A percentile compares a stretch with the other conserved stretches of the same genome.
Conservation (phyloP, 495 filamentous ascomycete species). For the Apiosordaria backusii region DNA sequence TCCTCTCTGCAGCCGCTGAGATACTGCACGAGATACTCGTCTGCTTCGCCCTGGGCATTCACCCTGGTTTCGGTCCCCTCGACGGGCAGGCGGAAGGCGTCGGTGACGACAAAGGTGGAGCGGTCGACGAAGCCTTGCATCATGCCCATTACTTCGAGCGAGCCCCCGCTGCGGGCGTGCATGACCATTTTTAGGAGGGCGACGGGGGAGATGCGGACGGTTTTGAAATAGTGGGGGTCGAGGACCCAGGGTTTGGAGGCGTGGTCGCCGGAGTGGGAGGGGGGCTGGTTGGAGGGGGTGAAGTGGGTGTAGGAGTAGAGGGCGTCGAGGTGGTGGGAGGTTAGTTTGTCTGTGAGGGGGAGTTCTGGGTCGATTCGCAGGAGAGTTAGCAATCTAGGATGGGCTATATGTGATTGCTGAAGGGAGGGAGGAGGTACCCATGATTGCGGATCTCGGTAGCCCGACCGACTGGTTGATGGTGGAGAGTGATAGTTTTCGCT, state of each 20-base stretch:
- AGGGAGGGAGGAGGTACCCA: conserved; percentile 8
- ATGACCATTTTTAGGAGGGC: conserved; percentile 99
- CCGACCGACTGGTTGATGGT: neutral
- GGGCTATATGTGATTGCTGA: neutral
- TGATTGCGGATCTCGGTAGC: neutral
- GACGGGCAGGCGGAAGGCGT: conserved; percentile 90
- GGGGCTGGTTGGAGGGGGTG: conserved; percentile 60
- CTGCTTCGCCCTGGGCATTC: conserved; percentile 90
- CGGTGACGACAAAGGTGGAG: conserved; percentile 85
- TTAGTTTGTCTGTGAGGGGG: conserved; percentile 51
- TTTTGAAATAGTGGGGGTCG: conserved; percentile 88
- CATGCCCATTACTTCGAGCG: conserved; percentile 93
- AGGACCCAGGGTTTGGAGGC: conserved; percentile 64
- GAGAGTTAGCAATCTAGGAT: neutral
- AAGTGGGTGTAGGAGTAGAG: conserved; percentile 77
- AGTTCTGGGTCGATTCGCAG: no score
- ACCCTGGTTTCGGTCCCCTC: conserved; percentile 98
- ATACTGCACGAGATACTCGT: conserved; percentile 94
- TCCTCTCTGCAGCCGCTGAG: conserved; percentile 71
- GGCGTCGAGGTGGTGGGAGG: conserved; percentile 81
- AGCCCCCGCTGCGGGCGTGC: conserved; percentile 91
- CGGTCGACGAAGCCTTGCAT: conserved; percentile 94
- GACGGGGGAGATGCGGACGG: conserved; percentile 86
- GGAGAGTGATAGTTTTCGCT: neutral
- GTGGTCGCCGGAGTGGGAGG: conserved; percentile 30